Base-by-base conservation (phyloP, 2,329 filamentous ascomycete species). In the Fusarium duplospermum region DNA sequence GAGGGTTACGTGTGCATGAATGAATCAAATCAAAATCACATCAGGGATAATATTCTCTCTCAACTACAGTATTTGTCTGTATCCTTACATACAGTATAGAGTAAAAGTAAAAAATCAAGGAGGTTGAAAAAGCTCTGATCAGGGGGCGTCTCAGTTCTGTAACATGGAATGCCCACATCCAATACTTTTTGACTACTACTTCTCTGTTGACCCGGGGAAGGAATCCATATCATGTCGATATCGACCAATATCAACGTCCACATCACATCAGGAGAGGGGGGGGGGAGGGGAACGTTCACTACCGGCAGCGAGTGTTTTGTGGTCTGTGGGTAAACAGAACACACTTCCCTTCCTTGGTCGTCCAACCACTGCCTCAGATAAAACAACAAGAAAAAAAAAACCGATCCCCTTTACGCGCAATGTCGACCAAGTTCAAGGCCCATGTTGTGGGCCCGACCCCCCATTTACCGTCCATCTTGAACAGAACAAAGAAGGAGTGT, bases 1-100 rank as follows among this genome's bases (percentile, higher is more conserved):
- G 13, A 45, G 40, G 40, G 13, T 54, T 73, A 38, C 38, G 52
- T 71, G 27, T 60, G 22, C 60, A 63, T 71, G 62, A 63, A 56
- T 52, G 47, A 71, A 52, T 29, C 24, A 27, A 29, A 50, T 47
- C 42, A 47, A 27, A 29, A 50, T 47, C 42, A 47, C 20, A 47
- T 47, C 42, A 47, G 42, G 42, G 20, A 24, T 47, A 18, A 33
- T 33, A 33, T 33, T 33, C 13, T 27, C 16, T 50, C 45, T 29
- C 4, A 24, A 47, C 16, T 50, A 47, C 42, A 47, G 40, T 45
- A 45, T 42, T n/a, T 42, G 24, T 42, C 38, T 42, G 42, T 24
- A 24, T 52, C 6, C 24, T 10, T 52, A 20, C 27, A 31, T 31
- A 52, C 47, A 31, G 47, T 31, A 52, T 11, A 29, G 22, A 22